A percentile compares a stretch with the other conserved stretches of the same genome.
Evolutionary conservation across 2,329 filamentous ascomycete species (phyloP).

Genomic region (Aureobasidium vineae): DNA sequence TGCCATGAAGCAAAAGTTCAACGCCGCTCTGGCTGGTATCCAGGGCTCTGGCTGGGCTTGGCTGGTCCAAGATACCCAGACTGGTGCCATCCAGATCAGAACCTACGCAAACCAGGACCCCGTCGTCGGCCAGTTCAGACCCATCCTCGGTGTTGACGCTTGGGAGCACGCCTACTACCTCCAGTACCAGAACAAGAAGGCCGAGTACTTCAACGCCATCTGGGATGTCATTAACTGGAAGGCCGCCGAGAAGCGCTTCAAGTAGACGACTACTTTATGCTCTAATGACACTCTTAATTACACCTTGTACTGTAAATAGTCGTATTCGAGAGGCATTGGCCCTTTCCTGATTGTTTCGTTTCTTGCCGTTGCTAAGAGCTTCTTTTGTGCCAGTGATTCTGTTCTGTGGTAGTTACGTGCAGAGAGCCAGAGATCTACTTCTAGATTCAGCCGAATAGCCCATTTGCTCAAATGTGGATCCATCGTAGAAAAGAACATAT

Average conservation of each 20-base stretch:
- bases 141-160: constrained; percentile 84
- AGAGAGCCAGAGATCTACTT: no score
- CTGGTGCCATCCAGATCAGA: constrained; percentile 59
- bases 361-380: neutral
- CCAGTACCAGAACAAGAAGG: constrained; percentile 96
- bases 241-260: constrained; percentile 74
- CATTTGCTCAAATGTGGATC: no score
- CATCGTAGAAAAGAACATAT: no score
- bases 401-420: neutral
- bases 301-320: constrained; percentile 16
- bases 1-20: constrained; percentile 62
- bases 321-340: neutral
- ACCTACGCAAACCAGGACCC: constrained; percentile 87
- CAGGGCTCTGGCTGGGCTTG: constrained; percentile 65
- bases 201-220: constrained; percentile 88
- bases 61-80: constrained; percentile 62
- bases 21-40: constrained; percentile 61
- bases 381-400: neutral
- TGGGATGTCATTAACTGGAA: constrained; percentile 98
- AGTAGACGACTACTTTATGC: constrained; percentile 38
- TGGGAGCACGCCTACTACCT: constrained; percentile 98
- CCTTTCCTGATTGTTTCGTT: neutral
- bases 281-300: constrained; percentile 15
- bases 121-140: constrained; percentile 76
- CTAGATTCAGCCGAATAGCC: no score